Evolutionary conservation across 2,329 filamentous ascomycete genomes (phyloP).

Genomic region (Orbilia blumenaviensis): DNA sequence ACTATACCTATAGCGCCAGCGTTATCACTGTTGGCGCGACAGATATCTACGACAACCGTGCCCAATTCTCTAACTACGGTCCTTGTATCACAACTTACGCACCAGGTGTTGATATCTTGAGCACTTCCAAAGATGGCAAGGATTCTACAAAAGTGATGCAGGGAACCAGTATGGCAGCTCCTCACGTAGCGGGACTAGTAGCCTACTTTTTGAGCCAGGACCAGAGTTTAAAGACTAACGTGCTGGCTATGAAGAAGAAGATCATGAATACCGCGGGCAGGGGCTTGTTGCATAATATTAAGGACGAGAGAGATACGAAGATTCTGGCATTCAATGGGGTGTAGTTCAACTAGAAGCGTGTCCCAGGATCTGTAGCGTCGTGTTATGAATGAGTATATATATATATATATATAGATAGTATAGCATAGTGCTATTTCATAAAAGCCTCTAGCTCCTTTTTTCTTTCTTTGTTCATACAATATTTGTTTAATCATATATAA

Average conservation of each 20-base stretch:
- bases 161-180: constrained; percentile 68
- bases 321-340: constrained; percentile 44
- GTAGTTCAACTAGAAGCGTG: not conserved
- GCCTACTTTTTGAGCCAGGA: constrained; percentile 66
- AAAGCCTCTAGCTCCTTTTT: too few relatives aligned
- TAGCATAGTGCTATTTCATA: too few relatives aligned
- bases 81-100: constrained; percentile 68
- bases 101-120: constrained; percentile 67
- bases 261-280: constrained; percentile 27
- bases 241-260: constrained; percentile 42
- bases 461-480: too few relatives aligned
- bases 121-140: constrained; percentile 64
- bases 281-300: constrained; percentile 15
- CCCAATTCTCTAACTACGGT: constrained; percentile 64
- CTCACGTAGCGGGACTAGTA: constrained; percentile 73
- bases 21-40: constrained; percentile 62
- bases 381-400: too few relatives aligned
- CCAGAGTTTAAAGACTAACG: constrained; percentile 25
- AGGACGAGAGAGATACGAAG: constrained; percentile 12
- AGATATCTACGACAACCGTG: constrained; percentile 59
- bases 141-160: constrained; percentile 65
- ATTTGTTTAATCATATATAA: too few relatives aligned
- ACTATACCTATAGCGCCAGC: constrained; percentile 60
- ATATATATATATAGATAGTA: too few relatives aligned
- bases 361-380: not conserved